These are phyloP conservation scores for Elymus sibiricus DNA, from an alignment of 176 grass and related monocot genomes.

Conservation along the genomic window DNA sequence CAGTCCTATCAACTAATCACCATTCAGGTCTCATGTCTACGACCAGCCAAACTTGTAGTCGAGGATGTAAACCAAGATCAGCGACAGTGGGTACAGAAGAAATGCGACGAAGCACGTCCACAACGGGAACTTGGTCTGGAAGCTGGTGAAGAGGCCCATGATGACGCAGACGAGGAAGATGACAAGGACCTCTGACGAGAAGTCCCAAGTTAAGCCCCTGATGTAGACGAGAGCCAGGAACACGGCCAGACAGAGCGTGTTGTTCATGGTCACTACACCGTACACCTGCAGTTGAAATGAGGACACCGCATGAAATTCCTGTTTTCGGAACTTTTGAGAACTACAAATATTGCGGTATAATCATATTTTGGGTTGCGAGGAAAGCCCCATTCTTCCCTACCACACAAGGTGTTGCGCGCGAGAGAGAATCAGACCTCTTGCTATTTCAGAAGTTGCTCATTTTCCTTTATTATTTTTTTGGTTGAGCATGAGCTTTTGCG, in stretches of 20 bases:
- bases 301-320: background rate
- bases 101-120: slow-evolving; percentile 73
- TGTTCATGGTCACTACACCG: slow-evolving; percentile 85
- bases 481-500: too few relatives aligned
- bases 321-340: background rate
- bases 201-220: slow-evolving; percentile 72
- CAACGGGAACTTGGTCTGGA: slow-evolving; percentile 58
- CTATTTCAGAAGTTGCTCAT: too few relatives aligned
- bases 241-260: slow-evolving; percentile 78
- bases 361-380: background rate
- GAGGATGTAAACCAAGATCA: slow-evolving; percentile 67
- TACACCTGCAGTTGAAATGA: slow-evolving; percentile 48
- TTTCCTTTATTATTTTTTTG: too few relatives aligned
- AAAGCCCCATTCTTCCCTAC: too few relatives aligned
- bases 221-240: slow-evolving; percentile 64
- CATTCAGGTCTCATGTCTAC: slow-evolving; percentile 18
- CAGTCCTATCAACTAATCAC: background rate
- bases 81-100: slow-evolving; percentile 53
- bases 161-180: slow-evolving; percentile 76
- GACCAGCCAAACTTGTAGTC: slow-evolving; percentile 77
- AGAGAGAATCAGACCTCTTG: too few relatives aligned
- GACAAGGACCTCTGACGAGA: slow-evolving; percentile 68
- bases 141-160: slow-evolving; percentile 87
- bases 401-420: too few relatives aligned
- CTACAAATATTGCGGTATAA: too few relatives aligned